Evolutionary conservation across 768 basidiomycete species (phyloP).

Genomic region (Boletus insuetus): DNA sequence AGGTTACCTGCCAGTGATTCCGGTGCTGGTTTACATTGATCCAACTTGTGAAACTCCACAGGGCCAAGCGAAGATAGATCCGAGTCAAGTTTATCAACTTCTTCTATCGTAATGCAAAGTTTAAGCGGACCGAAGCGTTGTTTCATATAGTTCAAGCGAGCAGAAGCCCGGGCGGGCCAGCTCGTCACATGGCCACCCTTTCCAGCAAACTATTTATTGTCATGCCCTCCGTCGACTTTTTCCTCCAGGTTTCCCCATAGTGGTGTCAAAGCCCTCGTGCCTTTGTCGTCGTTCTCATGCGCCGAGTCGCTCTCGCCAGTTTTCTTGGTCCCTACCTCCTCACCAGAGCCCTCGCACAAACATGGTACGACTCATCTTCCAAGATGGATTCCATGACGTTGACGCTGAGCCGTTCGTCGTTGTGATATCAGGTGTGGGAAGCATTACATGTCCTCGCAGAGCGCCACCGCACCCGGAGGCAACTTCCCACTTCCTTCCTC

Average conservation of each 20-base stretch:
- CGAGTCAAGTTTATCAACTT: too few species aligned
- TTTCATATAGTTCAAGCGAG: background rate
- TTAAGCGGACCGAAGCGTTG: too few species aligned
- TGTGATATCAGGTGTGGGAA: conserved; percentile 49
- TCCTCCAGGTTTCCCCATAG: background rate
- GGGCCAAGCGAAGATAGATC: too few species aligned
- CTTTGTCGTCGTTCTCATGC: conserved; percentile 9
- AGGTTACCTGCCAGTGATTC: too few species aligned
- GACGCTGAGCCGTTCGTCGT: background rate
- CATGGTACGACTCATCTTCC: conserved; percentile 23
- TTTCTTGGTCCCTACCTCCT: conserved; percentile 14
- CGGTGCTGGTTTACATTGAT: too few species aligned
- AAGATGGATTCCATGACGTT: background rate
- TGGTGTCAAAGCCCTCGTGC: background rate
- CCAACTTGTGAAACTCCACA: too few species aligned
- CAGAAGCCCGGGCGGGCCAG: background rate
- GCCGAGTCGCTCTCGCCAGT: conserved; percentile 3
- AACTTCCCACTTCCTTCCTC: conserved; percentile 41
- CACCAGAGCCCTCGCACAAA: conserved; percentile 21
- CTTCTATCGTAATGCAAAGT: too few species aligned
- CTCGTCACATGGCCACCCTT: too few species aligned
- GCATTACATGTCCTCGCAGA: conserved; percentile 46
- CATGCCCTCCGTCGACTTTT: background rate
- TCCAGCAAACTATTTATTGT: background rate
- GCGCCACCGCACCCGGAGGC: conserved; percentile 47